phyloP scores from a whole-genome alignment of 768 basidiomycete species.

The Paxillus ammoniavirescens region DNA sequence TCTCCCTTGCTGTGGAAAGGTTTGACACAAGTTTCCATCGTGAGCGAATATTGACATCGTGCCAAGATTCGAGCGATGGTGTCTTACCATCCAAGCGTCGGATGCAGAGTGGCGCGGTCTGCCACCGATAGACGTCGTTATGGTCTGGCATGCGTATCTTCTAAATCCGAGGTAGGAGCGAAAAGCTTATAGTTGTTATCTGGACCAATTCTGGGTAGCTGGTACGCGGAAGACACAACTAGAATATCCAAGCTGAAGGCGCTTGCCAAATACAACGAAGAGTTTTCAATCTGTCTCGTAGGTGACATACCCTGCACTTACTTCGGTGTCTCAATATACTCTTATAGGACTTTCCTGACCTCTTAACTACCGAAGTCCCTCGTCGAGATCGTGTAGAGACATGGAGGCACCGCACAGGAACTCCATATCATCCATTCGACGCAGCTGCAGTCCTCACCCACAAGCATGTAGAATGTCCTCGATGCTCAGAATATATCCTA shows the following conservation, averaged over 20 bases:
- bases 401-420: conserved; percentile 9
- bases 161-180: conserved; percentile 26
- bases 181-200: not conserved
- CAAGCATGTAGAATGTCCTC: conserved; percentile 26
- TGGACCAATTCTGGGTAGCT: not conserved
- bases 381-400: not conserved
- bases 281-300: not conserved
- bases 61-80: conserved; percentile 31
- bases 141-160: conserved; percentile 35
- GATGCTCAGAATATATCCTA: conserved; percentile 9
- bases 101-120: conserved; percentile 2
- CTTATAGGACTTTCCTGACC: not conserved
- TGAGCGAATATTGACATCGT: too few species aligned
- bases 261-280: not conserved
- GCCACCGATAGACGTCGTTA: conserved; percentile 33
- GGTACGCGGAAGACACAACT: conserved; percentile 8
- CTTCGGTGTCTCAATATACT: too few species aligned
- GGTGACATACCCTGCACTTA: not conserved
- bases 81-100: conserved; percentile 1
- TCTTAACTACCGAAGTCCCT: not conserved
- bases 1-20: too few species aligned
- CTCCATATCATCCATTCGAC: conserved; percentile 29
- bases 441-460: conserved; percentile 16
- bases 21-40: too few species aligned
- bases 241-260: conserved; percentile 1